These are phyloP conservation scores for Tremella fuciformis DNA, from an alignment of 768 basidiomycete species.

Conservation along the genomic window DNA sequence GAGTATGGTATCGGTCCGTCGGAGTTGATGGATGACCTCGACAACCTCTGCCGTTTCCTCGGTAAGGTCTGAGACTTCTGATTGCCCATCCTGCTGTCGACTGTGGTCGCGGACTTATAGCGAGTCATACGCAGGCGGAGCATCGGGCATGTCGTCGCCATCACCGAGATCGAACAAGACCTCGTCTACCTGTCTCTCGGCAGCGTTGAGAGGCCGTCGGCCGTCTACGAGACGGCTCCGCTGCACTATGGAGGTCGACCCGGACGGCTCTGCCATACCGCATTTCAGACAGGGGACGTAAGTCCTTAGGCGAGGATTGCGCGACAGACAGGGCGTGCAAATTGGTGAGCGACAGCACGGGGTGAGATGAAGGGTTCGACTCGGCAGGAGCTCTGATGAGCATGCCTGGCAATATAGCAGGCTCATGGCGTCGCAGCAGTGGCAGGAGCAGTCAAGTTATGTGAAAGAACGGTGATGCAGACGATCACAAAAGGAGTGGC, in stretches of 20 bases:
- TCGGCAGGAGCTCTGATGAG: conserved; percentile 26
- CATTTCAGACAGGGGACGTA: conserved; percentile 47
- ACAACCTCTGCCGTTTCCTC: conserved; percentile 29
- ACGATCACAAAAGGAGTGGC: too few species aligned
- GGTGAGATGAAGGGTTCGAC: conserved; percentile 22
- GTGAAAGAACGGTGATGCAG: too few species aligned
- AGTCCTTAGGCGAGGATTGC: conserved; percentile 43
- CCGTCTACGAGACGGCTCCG: too few species aligned
- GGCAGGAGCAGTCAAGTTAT: too few species aligned
- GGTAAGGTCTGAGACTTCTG: background rate
- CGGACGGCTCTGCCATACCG: conserved; percentile 28
- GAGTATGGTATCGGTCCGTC: conserved; percentile 36
- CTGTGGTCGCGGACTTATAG: background rate
- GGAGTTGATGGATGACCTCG: conserved; percentile 37
- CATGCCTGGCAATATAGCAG: conserved; percentile 34
- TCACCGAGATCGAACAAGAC: background rate
- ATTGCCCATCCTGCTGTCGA: background rate
- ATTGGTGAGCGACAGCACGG: conserved; percentile 46
- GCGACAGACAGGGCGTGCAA: conserved; percentile 35
- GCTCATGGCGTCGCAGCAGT: too few species aligned
- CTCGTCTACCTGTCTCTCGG: background rate
- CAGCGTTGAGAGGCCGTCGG: background rate
- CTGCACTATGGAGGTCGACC: too few species aligned
- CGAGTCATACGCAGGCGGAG: background rate
- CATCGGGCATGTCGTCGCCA: conserved; percentile 8